Base-by-base conservation (phyloP, 805 yeast species). In the Candida taoyuanica region DNA sequence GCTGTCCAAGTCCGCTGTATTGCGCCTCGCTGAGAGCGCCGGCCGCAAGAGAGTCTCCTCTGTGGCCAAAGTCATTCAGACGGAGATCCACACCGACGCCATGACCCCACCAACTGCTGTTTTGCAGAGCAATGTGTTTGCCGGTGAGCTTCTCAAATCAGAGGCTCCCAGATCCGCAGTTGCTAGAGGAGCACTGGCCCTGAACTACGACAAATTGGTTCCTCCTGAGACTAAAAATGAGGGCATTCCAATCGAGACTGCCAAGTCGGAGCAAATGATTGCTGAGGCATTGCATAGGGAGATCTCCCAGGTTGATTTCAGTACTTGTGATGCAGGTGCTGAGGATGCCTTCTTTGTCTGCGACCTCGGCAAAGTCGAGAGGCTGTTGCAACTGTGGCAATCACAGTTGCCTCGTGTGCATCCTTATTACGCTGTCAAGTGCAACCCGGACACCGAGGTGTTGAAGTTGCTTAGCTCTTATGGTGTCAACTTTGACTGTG, bases 401-500 rank as follows among this genome's bases (percentile, higher is more conserved):
- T 35, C 49, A 17, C 59, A 67, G 28, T 68, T 91, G 53, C 95
- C 96, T 16, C 67, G 79, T 31, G 81, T 91, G 26, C 73, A 74
- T 40, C 96, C 97, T n/a, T 81, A 73, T 56, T 91, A 89, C 62
- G 98, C 98, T 15, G 93, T 91, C 50, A 91, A 91, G 64, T 91
- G 98, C 66, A 91, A 91, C 67, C 83, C 88, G 27, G 80, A 87
- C 56, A 50, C 64, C 6, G 64, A 64, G 39, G 77, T 91, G 11
- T 59, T 91, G 46, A 56, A 64, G 34, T 59, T 71, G 20, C 69
- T 91, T 49, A 78, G 76, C 3, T 44, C 63, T 4, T 61, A 80
- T 46, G 95, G 93, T 19, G 72, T 78, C 37, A 81, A 82, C 41
- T 91, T 91, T 56, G 98, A 91, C 60, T 91, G 98, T 65, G 98